Evolutionary conservation across 2,329 filamentous ascomycete species (phyloP).

Genomic region (Verticillium nonalfalfae): DNA sequence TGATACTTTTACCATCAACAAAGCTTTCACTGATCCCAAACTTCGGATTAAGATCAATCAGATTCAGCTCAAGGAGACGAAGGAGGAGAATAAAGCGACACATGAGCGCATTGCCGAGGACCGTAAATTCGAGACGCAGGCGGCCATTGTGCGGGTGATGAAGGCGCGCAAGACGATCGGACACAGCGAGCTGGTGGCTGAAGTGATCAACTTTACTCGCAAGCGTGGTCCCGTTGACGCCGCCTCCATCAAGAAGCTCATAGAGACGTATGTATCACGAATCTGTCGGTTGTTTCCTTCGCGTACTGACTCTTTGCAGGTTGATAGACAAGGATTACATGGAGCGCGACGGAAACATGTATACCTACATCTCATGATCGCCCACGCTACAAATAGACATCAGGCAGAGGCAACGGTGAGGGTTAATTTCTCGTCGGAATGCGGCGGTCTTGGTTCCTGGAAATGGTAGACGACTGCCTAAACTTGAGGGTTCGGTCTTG

Average conservation of each 20-base stretch:
- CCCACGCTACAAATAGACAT: background rate
- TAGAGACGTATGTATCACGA: constrained; percentile 68
- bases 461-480: no score
- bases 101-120: constrained; percentile 86
- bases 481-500: no score
- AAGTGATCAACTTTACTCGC: constrained; percentile 88
- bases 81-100: constrained; percentile 89
- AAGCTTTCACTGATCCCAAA: constrained; percentile 70
- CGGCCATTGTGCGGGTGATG: constrained; percentile 94
- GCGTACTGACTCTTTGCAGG: constrained; percentile 36
- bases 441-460: no score
- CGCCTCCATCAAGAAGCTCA: constrained; percentile 89
- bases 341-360: constrained; percentile 67
- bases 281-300: background rate
- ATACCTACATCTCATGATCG: constrained; percentile 61
- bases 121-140: constrained; percentile 92
- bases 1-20: constrained; percentile 83
- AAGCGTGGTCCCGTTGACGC: constrained; percentile 80
- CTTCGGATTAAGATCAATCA: constrained; percentile 97
- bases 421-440: no score
- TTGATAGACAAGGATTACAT: constrained; percentile 93
- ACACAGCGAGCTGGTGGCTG: constrained; percentile 80
- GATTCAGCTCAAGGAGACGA: constrained; percentile 94
- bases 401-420: background rate
- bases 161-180: constrained; percentile 85